Evolutionary conservation across 2,329 filamentous ascomycete genomes (phyloP).

Genomic region (Pyrenophora graminea): DNA sequence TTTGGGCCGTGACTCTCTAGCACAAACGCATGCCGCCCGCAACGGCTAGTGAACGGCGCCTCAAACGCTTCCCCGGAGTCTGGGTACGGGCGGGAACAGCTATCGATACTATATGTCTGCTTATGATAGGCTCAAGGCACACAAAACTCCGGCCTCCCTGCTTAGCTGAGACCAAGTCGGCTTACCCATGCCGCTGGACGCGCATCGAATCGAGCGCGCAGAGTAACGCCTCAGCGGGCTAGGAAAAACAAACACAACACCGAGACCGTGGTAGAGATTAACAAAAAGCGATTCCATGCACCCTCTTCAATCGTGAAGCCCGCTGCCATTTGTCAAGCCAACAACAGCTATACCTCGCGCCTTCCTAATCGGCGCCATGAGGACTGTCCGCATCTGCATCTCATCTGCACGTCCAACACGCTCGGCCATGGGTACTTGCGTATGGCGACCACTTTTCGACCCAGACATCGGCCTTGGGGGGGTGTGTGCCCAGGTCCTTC

Average conservation of each 20-base stretch:
- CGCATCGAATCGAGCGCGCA: conserved; percentile 2
- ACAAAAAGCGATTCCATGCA: conserved; percentile 1
- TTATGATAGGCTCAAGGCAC: conserved; percentile 22
- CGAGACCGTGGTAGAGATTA: conserved; percentile 1
- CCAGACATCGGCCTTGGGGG: conserved; percentile 20
- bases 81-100: conserved; percentile 23
- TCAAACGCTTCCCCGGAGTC: conserved; percentile 25
- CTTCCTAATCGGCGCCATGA: conserved; percentile 17
- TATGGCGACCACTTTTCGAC: conserved; percentile 15
- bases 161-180: conserved; percentile 10
- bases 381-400: conserved; percentile 20
- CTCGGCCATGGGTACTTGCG: conserved; percentile 18
- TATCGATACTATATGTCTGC: conserved; percentile 1
- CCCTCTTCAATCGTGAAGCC: neutral
- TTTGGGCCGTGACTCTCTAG: conserved; percentile 34
- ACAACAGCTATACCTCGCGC: conserved; percentile 12
- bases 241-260: conserved; percentile 12
- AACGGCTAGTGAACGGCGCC: conserved; percentile 20
- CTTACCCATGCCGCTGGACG: conserved; percentile 6
- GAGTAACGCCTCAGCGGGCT: conserved; percentile 7
- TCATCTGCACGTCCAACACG: conserved; percentile 19
- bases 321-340: conserved; percentile 18
- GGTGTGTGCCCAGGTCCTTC: conserved; percentile 3
- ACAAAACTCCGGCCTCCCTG: conserved; percentile 14
- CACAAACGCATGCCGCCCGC: conserved; percentile 19